A percentile compares a stretch with the other conserved stretches of the same genome.
Evolutionary conservation across 495 filamentous ascomycete species (phyloP).

Genomic region (Penicillium lagena): DNA sequence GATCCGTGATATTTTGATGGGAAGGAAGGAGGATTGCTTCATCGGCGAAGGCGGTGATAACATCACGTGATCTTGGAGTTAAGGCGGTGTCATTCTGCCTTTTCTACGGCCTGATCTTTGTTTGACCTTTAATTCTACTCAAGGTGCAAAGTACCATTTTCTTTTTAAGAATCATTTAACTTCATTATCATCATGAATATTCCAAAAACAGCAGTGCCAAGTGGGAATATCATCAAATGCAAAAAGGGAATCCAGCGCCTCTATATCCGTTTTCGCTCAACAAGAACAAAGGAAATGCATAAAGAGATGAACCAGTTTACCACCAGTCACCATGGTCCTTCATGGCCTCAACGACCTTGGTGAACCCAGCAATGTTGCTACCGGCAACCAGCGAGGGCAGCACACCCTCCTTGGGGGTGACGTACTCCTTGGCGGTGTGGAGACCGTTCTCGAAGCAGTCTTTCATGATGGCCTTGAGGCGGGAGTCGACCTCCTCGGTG

Average conservation of each 20-base stretch:
- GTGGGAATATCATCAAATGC: constrained; percentile 27
- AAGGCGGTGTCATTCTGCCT: too few relatives aligned
- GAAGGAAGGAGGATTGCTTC: neutral
- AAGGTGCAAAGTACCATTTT: neutral
- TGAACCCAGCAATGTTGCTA: constrained; percentile 95
- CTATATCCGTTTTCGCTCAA: constrained; percentile 31
- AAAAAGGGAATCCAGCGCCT: constrained; percentile 32
- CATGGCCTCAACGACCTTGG: constrained; percentile 94
- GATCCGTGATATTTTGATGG: neutral
- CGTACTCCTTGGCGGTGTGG: constrained; percentile 82
- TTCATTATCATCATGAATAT: constrained; percentile 24
- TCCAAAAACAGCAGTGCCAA: constrained; percentile 18
- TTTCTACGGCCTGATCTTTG: too few relatives aligned
- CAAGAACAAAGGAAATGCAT: constrained; percentile 16
- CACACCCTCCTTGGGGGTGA: constrained; percentile 67
- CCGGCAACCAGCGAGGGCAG: constrained; percentile 87
- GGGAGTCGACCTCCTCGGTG: constrained; percentile 81
- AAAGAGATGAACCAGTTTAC: constrained; percentile 37
- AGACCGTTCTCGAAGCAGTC: constrained; percentile 88
- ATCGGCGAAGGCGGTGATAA: neutral
- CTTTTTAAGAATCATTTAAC: constrained; percentile 17
- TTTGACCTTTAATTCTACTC: too few relatives aligned
- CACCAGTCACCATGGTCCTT: constrained; percentile 97
- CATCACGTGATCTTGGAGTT: neutral
- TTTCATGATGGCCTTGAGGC: constrained; percentile 93